Conservation (phyloP, 768 basidiomycete species). For the Suillus fuscotomentosus region DNA sequence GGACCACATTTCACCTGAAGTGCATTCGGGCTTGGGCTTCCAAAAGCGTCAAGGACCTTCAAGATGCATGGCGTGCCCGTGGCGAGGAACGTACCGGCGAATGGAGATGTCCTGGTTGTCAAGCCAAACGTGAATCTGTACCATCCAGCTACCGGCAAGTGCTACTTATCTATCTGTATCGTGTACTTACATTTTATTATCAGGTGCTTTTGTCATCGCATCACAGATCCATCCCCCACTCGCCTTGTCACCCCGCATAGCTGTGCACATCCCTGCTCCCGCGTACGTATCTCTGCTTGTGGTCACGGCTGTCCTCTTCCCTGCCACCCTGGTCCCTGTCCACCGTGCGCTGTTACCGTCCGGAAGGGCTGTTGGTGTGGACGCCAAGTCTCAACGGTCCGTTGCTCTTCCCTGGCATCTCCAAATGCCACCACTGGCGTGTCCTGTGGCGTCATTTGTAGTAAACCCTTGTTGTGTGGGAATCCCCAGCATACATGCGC, state of each 20-base stretch:
- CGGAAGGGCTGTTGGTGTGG: slow-evolving; percentile 81
- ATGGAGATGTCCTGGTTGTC: slow-evolving; percentile 96
- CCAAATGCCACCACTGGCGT: slow-evolving; percentile 6
- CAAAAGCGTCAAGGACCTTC: slow-evolving; percentile 72
- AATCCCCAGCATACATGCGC: slow-evolving; percentile 65
- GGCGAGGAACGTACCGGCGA: slow-evolving; percentile 70
- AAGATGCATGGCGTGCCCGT: slow-evolving; percentile 69
- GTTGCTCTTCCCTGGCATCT: slow-evolving; percentile 43
- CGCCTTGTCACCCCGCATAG: slow-evolving; percentile 76
- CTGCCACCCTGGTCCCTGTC: slow-evolving; percentile 97
- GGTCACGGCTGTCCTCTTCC: slow-evolving; percentile 78
- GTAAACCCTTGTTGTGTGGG: slow-evolving; percentile 57
- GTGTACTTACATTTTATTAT: slow-evolving; percentile 12
- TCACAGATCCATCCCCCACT: slow-evolving; percentile 67
- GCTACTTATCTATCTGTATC: neutral
- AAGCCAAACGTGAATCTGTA: slow-evolving; percentile 66
- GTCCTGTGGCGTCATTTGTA: slow-evolving; percentile 40
- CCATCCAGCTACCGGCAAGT: slow-evolving; percentile 67
- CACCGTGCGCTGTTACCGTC: slow-evolving; percentile 83
- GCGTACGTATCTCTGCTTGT: slow-evolving; percentile 55
- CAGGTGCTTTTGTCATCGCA: slow-evolving; percentile 84
- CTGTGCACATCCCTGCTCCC: slow-evolving; percentile 68
- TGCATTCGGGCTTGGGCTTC: slow-evolving; percentile 89
- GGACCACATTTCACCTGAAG: slow-evolving; percentile 87
- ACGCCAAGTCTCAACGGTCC: slow-evolving; percentile 53